phyloP scores from a whole-genome alignment of 352 stramenopile genomes.

The Aphanomyces cochlioides region DNA sequence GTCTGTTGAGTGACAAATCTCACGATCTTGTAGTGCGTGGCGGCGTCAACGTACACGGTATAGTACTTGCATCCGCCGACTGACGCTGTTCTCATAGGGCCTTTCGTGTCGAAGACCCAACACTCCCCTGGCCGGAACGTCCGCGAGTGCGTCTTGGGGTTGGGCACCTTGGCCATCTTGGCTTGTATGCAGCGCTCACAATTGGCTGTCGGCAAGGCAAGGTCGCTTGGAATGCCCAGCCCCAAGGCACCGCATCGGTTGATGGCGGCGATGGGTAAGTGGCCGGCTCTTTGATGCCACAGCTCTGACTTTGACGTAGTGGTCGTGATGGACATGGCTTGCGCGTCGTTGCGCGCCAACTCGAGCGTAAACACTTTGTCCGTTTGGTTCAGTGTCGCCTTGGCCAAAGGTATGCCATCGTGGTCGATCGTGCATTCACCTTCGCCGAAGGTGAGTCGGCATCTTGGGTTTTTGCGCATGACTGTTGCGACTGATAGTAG shows the following conservation, averaged over 20 bases:
- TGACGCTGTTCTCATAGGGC: conserved; percentile 7
- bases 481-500: conserved; percentile 10
- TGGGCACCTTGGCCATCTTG: conserved; percentile 8
- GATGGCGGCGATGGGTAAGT: conserved; percentile 11
- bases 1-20: conserved; percentile 23
- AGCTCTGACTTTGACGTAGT: neutral
- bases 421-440: conserved; percentile 28
- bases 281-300: conserved; percentile 7
- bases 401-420: conserved; percentile 8
- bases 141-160: neutral
- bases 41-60: conserved; percentile 20
- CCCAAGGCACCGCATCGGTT: neutral
- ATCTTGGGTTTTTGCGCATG: neutral
- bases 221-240: neutral
- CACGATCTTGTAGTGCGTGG: conserved; percentile 5
- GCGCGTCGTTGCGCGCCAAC: neutral
- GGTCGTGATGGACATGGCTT: neutral
- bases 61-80: conserved; percentile 16
- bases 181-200: neutral
- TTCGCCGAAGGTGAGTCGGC: conserved; percentile 8
- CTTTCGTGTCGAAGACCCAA: conserved; percentile 22
- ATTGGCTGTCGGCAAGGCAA: neutral
- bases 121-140: conserved; percentile 19
- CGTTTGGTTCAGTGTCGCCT: neutral
- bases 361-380: neutral